Evolutionary conservation across 139 green algal species (phyloP).

Genomic region (Klebsormidium nitens): DNA sequence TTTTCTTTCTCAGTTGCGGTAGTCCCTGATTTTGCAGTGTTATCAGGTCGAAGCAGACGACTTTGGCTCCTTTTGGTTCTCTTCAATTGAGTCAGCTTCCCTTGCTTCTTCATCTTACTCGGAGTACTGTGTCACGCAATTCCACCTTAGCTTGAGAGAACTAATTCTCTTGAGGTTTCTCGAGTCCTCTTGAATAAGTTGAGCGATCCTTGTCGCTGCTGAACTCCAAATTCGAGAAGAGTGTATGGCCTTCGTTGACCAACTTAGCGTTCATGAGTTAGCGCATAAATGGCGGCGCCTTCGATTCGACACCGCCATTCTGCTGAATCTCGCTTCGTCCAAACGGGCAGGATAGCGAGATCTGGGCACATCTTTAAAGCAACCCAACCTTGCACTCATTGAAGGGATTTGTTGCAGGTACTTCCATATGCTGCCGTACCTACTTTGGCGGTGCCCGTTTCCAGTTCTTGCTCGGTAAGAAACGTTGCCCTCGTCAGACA

Average conservation of each 20-base stretch:
- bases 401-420: conserved; percentile 36
- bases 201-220: neutral
- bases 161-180: too few relatives aligned
- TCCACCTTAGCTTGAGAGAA: too few relatives aligned
- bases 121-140: too few relatives aligned
- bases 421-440: conserved; percentile 58
- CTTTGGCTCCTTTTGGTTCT: too few relatives aligned
- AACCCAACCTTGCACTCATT: too few relatives aligned
- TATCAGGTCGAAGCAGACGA: neutral
- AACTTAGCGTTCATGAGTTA: neutral
- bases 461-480: neutral
- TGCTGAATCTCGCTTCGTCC: too few relatives aligned
- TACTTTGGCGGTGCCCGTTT: conserved; percentile 56
- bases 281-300: neutral
- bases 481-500: too few relatives aligned
- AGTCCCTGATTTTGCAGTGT: neutral
- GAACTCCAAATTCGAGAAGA: neutral
- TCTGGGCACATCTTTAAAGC: too few relatives aligned
- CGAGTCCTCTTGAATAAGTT: conserved; percentile 1
- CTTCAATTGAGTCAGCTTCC: neutral
- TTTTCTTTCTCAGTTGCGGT: too few relatives aligned
- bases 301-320: neutral
- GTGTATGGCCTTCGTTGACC: neutral
- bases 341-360: too few relatives aligned
- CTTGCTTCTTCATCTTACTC: neutral